Conservation (phyloP, 805 yeast genomes). For the Myxozyma neotropica region DNA sequence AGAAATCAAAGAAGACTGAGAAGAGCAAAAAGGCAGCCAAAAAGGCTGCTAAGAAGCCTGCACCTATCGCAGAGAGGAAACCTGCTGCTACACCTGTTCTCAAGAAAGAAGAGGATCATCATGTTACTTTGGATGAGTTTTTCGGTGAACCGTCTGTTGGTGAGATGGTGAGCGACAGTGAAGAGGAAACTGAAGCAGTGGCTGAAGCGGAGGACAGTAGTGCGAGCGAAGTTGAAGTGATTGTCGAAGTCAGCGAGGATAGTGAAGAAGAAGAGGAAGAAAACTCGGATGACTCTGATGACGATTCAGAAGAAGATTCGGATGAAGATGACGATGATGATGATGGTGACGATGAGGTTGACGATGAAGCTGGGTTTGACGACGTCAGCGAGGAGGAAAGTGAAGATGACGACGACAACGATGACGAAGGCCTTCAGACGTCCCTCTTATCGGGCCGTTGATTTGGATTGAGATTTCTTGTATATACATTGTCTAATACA, state of each 20-base stretch:
- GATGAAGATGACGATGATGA: slow-evolving; percentile 10
- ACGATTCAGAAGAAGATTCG: slow-evolving; percentile 12
- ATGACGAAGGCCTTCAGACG: neutral
- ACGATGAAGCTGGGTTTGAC: slow-evolving; percentile 1
- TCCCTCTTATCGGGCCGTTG: slow-evolving; percentile 4
- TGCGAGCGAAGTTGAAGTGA: slow-evolving; percentile 41
- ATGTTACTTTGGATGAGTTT: slow-evolving; percentile 69
- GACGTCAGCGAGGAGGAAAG: slow-evolving; percentile 4
- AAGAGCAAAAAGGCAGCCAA: slow-evolving; percentile 3
- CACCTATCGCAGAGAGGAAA: neutral
- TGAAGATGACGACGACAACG: slow-evolving; percentile 6
- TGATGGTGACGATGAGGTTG: slow-evolving; percentile 2
- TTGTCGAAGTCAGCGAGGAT: slow-evolving; percentile 40
- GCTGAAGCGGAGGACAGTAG: slow-evolving; percentile 44
- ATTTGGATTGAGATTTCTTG: neutral
- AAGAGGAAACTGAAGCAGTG: slow-evolving; percentile 39
- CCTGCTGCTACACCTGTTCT: slow-evolving; percentile 6
- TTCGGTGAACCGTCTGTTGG: slow-evolving; percentile 53
- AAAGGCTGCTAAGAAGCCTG: slow-evolving; percentile 3
- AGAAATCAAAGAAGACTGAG: slow-evolving; percentile 8
- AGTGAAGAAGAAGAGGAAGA: slow-evolving; percentile 35
- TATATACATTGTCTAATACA: neutral
- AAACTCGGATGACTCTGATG: slow-evolving; percentile 18
- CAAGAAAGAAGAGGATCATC: slow-evolving; percentile 24
- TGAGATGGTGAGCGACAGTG: slow-evolving; percentile 23